Evolutionary conservation across 257 asterid genomes (phyloP).

Genomic region (Solanum chilense): DNA sequence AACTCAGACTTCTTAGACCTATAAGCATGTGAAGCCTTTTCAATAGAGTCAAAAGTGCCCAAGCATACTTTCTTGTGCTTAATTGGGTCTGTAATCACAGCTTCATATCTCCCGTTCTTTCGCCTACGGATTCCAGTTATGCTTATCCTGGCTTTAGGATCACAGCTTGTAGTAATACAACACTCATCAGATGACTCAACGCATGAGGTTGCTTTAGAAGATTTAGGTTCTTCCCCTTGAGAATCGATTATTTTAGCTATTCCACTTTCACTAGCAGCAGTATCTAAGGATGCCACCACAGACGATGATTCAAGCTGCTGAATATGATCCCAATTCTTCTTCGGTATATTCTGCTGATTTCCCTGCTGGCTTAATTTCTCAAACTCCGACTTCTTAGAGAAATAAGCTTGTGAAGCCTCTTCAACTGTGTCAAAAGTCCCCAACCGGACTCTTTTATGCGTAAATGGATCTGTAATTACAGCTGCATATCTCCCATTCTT

Average conservation of each 20-base stretch:
- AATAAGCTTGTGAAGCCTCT: background rate
- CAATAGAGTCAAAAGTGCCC: background rate
- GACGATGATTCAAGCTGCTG: background rate
- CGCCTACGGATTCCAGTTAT: background rate
- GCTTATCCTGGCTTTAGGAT: background rate
- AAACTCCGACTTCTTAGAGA: background rate
- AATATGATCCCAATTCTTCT: background rate
- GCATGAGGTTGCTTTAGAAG: background rate
- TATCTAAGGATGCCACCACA: background rate
- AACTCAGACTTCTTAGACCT: background rate
- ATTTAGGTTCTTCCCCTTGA: background rate
- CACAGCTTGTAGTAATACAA: background rate
- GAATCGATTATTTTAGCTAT: background rate
- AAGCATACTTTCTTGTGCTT: background rate
- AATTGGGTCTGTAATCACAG: background rate
- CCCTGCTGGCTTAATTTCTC: background rate
- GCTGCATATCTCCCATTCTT: background rate
- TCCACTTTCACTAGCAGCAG: background rate
- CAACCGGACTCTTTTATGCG: background rate
- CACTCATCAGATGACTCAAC: background rate
- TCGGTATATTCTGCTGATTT: background rate
- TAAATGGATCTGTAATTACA: background rate
- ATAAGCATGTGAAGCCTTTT: background rate
- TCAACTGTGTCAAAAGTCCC: background rate
- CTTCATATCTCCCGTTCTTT: background rate